These are phyloP conservation scores for Nepenthes gracilis DNA, from an alignment of 148 eudicot species.

Conservation along the genomic window DNA sequence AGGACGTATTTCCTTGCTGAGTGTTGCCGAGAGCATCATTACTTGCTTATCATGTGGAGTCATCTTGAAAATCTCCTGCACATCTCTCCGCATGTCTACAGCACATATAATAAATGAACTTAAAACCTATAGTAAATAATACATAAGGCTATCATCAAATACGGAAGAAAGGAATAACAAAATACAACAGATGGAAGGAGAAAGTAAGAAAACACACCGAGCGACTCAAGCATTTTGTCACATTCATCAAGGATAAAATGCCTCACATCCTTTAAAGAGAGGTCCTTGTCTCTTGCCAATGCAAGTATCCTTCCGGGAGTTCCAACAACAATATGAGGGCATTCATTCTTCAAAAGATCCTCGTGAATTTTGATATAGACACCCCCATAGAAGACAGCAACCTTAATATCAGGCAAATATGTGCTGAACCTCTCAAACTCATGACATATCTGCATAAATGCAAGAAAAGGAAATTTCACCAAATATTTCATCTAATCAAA, in stretches of 20 bases:
- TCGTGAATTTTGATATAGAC: constrained; percentile 64
- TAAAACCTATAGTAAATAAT: too few species aligned
- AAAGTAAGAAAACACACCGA: constrained; percentile 24
- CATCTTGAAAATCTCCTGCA: constrained; percentile 97
- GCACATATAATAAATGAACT: not conserved
- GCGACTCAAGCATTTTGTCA: constrained; percentile 80
- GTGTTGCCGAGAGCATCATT: constrained; percentile 98
- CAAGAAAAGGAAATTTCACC: not conserved
- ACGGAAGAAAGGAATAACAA: too few species aligned
- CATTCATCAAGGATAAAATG: constrained; percentile 77
- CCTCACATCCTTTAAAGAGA: constrained; percentile 53
- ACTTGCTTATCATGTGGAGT: constrained; percentile 99
- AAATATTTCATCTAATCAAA: not conserved
- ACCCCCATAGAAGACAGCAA: constrained; percentile 72
- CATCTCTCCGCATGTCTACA: constrained; percentile 95
- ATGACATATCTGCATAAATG: constrained; percentile 39
- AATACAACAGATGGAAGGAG: not conserved
- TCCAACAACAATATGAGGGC: constrained; percentile 77
- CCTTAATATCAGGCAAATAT: constrained; percentile 48
- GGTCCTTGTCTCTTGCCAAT: constrained; percentile 57
- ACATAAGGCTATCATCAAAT: not conserved
- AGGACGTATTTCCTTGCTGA: constrained; percentile 97
- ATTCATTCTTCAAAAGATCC: constrained; percentile 62
- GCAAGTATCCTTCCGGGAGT: constrained; percentile 71
- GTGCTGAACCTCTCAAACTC: constrained; percentile 76